These are phyloP conservation scores for Exophiala phaeomuriformis DNA, from an alignment of 2,329 filamentous ascomycete genomes.

Conservation along the genomic window DNA sequence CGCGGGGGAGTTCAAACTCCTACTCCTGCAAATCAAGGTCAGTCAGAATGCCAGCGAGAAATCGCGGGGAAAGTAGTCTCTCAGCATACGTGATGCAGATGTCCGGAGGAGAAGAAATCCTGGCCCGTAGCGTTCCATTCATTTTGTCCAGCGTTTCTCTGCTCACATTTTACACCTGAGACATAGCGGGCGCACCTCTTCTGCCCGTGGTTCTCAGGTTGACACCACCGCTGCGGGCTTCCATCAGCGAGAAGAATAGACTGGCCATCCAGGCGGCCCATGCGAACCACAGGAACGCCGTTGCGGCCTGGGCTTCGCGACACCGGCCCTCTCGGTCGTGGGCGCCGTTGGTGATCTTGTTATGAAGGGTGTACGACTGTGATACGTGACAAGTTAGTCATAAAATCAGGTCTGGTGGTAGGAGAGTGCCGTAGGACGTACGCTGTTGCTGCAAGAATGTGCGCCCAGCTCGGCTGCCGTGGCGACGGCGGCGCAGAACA, in stretches of 20 bases:
- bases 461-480: slow-evolving; percentile 41
- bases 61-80: slow-evolving; percentile 3
- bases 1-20: not conserved
- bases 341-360: slow-evolving; percentile 42
- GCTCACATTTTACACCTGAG: slow-evolving; percentile 36
- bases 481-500: slow-evolving; percentile 43
- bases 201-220: slow-evolving; percentile 33
- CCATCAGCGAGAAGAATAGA: slow-evolving; percentile 36
- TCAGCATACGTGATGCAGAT: slow-evolving; percentile 20
- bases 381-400: not conserved
- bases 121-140: slow-evolving; percentile 5
- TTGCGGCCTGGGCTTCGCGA: slow-evolving; percentile 45
- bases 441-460: slow-evolving; percentile 41
- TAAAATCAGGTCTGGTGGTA: slow-evolving; percentile 4
- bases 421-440: slow-evolving; percentile 30
- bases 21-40: not conserved
- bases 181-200: slow-evolving; percentile 37
- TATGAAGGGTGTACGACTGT: slow-evolving; percentile 37
- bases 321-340: slow-evolving; percentile 37
- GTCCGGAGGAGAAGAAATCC: slow-evolving; percentile 7
- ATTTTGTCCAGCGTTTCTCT: slow-evolving; percentile 9
- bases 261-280: slow-evolving; percentile 41
- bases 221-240: slow-evolving; percentile 31
- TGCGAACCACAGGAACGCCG: slow-evolving; percentile 47
- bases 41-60: not conserved